phyloP scores from a whole-genome alignment of 2,329 filamentous ascomycete species.

The Cercospora sesami region DNA sequence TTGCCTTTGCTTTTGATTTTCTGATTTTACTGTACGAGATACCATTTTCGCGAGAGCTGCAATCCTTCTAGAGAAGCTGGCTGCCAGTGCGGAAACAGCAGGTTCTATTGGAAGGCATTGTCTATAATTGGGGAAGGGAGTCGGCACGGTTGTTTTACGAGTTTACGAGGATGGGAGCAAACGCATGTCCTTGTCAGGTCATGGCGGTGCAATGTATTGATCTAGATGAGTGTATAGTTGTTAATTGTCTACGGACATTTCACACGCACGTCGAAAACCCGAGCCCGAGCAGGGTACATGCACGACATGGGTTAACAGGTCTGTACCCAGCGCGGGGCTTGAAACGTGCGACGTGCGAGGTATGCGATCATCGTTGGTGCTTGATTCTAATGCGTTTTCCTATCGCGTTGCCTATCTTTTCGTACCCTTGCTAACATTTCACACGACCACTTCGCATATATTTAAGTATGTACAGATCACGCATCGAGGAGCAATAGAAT shows the following conservation, averaged over 20 bases:
- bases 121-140: not conserved
- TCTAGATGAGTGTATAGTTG: not conserved
- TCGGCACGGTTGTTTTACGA: not conserved
- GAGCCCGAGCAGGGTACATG: not conserved
- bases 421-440: not conserved
- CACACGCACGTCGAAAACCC: not conserved
- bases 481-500: not conserved
- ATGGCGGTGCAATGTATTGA: not conserved
- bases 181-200: not conserved
- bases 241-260: not conserved
- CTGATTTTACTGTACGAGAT: not conserved
- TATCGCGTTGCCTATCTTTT: not conserved
- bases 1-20: not conserved
- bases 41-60: not conserved
- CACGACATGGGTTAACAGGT: not conserved
- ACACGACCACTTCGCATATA: not conserved
- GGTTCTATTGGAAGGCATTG: conserved; percentile 1
- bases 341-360: not conserved
- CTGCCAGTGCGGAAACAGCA: conserved; percentile 19
- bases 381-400: not conserved
- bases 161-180: not conserved
- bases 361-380: not conserved
- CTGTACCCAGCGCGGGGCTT: not conserved
- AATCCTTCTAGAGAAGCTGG: conserved; percentile 7
- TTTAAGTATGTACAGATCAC: not conserved